Percentiles rank a stretch among this genome's conserved stretches.
Evolutionary conservation across 345 rosid species (phyloP).

Genomic region (Syzygium aqueum): DNA sequence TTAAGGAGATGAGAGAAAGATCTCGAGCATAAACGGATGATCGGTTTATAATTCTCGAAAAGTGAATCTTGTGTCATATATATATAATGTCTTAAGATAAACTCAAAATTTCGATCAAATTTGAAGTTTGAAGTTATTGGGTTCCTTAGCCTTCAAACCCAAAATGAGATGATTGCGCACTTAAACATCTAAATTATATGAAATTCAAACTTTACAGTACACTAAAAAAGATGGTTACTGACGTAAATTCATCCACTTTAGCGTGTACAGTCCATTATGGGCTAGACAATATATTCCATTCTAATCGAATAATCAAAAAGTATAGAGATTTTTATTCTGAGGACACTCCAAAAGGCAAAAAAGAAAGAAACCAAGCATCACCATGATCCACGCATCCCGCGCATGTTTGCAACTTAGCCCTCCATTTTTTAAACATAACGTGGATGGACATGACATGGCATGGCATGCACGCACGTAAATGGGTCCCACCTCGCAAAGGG

Average conservation of each 20-base stretch:
- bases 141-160: not conserved
- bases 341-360: not conserved
- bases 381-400: not conserved
- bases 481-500: not conserved
- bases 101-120: too few relatives aligned
- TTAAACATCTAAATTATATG: not conserved
- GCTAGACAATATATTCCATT: not conserved
- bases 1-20: not conserved
- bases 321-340: not conserved
- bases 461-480: not conserved
- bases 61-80: rapidly evolving
- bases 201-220: not conserved
- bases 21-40: not conserved
- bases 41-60: too few relatives aligned
- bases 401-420: not conserved
- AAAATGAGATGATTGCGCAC: not conserved
- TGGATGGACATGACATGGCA: not conserved
- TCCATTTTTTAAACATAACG: not conserved
- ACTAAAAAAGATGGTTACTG: not conserved
- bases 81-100: not conserved
- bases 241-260: not conserved
- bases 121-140: not conserved
- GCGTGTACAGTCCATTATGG: not conserved
- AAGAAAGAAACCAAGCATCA: not conserved
- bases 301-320: not conserved